Percentiles rank a stretch among this genome's conserved stretches.
Conservation (phyloP, 2,329 filamentous ascomycete genomes). For the Diplodia intermedia region DNA sequence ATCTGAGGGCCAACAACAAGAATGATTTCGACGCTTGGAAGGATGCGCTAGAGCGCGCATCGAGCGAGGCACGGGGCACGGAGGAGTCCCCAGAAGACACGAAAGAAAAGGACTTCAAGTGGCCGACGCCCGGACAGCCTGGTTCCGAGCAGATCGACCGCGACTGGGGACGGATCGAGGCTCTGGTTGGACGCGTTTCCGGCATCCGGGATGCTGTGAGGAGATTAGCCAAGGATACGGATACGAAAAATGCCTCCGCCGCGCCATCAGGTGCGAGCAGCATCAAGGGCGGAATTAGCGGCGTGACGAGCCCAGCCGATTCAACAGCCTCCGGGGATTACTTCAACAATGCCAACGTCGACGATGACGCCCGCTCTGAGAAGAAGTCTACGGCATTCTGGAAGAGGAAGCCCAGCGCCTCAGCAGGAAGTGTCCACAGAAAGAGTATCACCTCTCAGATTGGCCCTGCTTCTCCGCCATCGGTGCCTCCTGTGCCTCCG, state of each 20-base stretch:
- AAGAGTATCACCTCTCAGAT: slow-evolving; percentile 62
- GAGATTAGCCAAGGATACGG: slow-evolving; percentile 83
- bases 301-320: slow-evolving; percentile 48
- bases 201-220: slow-evolving; percentile 89
- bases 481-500: slow-evolving; percentile 45
- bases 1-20: slow-evolving; percentile 80
- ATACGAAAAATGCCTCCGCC: slow-evolving; percentile 59
- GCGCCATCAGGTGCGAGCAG: slow-evolving; percentile 43
- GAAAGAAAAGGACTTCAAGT: slow-evolving; percentile 40
- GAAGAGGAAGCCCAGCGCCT: slow-evolving; percentile 80
- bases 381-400: slow-evolving; percentile 76
- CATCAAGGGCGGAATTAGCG: slow-evolving; percentile 39
- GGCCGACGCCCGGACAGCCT: slow-evolving; percentile 36
- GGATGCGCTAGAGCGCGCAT: slow-evolving; percentile 81
- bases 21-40: slow-evolving; percentile 91
- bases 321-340: slow-evolving; percentile 61
- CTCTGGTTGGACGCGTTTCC: slow-evolving; percentile 82
- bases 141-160: slow-evolving; percentile 67
- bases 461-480: slow-evolving; percentile 51
- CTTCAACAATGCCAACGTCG: slow-evolving; percentile 45
- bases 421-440: slow-evolving; percentile 53
- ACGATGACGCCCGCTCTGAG: slow-evolving; percentile 53
- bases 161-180: slow-evolving; percentile 88
- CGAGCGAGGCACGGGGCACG: slow-evolving; percentile 56
- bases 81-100: slow-evolving; percentile 41